phyloP scores from a whole-genome alignment of 257 asterid genomes.

The Jacaranda mimosifolia region DNA sequence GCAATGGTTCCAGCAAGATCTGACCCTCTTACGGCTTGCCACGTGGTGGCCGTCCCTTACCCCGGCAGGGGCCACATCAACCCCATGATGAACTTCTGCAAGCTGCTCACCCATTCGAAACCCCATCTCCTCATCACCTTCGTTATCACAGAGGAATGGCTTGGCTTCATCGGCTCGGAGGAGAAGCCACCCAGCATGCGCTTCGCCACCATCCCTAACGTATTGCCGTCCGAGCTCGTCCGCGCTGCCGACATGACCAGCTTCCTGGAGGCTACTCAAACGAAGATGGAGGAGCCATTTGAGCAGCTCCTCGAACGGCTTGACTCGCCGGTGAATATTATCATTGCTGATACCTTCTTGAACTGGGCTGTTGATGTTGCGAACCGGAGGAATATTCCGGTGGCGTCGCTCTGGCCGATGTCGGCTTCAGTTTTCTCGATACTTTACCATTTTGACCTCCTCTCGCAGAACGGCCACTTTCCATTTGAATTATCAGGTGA shows the following conservation, averaged over 20 bases:
- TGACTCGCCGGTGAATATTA: conserved; percentile 24
- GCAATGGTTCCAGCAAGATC: background rate
- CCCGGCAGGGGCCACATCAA: conserved; percentile 42
- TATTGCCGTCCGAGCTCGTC: conserved; percentile 52
- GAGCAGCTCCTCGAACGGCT: conserved; percentile 45
- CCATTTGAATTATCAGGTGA: conserved; percentile 32
- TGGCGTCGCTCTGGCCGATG: conserved; percentile 52
- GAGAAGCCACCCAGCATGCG: conserved; percentile 41
- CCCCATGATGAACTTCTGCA: conserved; percentile 43
- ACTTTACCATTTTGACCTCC: conserved; percentile 37
- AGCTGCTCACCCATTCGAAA: background rate
- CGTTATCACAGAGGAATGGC: conserved; percentile 44
- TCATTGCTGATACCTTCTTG: conserved; percentile 42
- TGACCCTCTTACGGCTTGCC: background rate
- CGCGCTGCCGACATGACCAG: conserved; percentile 42
- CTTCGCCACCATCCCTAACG: conserved; percentile 50
- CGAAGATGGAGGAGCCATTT: conserved; percentile 49
- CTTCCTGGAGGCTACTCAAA: conserved; percentile 31
- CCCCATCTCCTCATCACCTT: conserved; percentile 24
- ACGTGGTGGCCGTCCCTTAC: conserved; percentile 36
- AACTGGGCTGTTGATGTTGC: conserved; percentile 41
- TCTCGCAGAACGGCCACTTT: conserved; percentile 40
- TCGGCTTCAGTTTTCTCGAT: conserved; percentile 46
- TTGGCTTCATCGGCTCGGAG: conserved; percentile 44
- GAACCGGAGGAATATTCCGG: conserved; percentile 48